These are phyloP conservation scores for Termitomyces sp. DNA, from an alignment of 768 basidiomycete species.

Conservation along the genomic window DNA sequence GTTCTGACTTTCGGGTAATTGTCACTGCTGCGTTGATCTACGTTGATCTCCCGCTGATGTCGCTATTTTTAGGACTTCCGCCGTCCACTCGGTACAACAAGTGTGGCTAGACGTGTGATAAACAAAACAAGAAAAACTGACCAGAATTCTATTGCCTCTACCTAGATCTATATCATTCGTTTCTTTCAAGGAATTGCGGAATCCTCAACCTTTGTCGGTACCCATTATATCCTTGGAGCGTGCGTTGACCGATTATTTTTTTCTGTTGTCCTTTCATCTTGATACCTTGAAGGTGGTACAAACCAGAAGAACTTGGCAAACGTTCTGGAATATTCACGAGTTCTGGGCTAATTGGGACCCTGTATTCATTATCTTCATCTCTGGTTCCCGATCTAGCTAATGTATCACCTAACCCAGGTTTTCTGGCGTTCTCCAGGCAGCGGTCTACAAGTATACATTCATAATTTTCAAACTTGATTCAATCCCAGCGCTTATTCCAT, in stretches of 20 bases:
- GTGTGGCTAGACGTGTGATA: slow-evolving; percentile 34
- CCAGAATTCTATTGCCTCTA: background rate
- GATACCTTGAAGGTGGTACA: slow-evolving; percentile 55
- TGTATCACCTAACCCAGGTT: slow-evolving; percentile 36
- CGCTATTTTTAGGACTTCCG: slow-evolving; percentile 44
- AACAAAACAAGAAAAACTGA: background rate
- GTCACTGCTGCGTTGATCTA: background rate
- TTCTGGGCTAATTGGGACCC: slow-evolving; percentile 55
- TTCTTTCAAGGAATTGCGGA: slow-evolving; percentile 74
- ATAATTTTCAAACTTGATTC: background rate
- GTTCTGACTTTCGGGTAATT: slow-evolving; percentile 58
- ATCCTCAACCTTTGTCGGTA: slow-evolving; percentile 74
- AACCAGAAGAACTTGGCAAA: slow-evolving; percentile 64
- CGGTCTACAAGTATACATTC: slow-evolving; percentile 48
- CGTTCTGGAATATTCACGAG: slow-evolving; percentile 71
- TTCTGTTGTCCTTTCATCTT: background rate
- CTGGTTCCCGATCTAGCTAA: background rate
- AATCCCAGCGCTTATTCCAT: background rate
- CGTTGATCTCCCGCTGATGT: slow-evolving; percentile 1
- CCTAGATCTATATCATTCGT: slow-evolving; percentile 62
- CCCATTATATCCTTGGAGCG: slow-evolving; percentile 72
- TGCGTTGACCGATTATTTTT: slow-evolving; percentile 28
- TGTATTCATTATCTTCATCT: slow-evolving; percentile 34
- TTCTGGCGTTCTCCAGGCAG: slow-evolving; percentile 62
- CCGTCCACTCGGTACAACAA: slow-evolving; percentile 53